A percentile compares a stretch with the other conserved stretches of the same genome.
Conservation (phyloP, 192 early-diverging fungal genomes). For the Coemansia reversa region DNA sequence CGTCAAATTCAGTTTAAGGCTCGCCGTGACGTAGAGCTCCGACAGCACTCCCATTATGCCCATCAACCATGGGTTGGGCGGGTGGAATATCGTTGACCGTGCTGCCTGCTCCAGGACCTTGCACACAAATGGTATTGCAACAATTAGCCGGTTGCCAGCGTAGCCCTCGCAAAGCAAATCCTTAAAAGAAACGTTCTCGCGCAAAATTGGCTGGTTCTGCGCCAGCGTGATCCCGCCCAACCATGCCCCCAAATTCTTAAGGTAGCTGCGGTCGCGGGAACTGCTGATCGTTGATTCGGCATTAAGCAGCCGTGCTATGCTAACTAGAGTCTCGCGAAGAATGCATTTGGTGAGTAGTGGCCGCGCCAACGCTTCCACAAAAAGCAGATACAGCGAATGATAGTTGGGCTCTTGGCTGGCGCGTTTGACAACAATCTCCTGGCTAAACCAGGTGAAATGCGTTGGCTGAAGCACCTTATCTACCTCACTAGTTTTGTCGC, state of each 20-base stretch:
- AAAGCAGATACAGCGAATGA: constrained; percentile 84
- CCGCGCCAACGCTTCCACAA: constrained; percentile 75
- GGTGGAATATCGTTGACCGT: constrained; percentile 84
- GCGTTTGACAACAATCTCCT: constrained; percentile 92
- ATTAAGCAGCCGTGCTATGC: constrained; percentile 86
- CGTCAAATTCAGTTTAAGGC: constrained; percentile 92
- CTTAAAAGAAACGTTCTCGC: constrained; percentile 95
- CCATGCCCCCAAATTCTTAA: constrained; percentile 98
- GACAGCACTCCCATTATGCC: constrained; percentile 87
- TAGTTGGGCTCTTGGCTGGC: constrained; percentile 97
- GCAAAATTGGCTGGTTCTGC: constrained; percentile 92
- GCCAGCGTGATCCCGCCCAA: constrained; percentile 95
- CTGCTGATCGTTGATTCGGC: constrained; percentile 91
- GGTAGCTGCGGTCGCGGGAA: constrained; percentile 79
- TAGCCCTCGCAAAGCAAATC: constrained; percentile 91
- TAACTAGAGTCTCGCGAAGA: constrained; percentile 84
- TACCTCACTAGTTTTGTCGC: constrained; percentile 75
- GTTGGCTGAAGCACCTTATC: constrained; percentile 62
- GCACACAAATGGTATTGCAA: constrained; percentile 98
- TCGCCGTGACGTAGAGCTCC: constrained; percentile 90
- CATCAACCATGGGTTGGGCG: constrained; percentile 98
- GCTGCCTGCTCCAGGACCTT: constrained; percentile 91
- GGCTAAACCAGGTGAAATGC: constrained; percentile 88
- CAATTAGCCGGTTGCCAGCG: constrained; percentile 80
- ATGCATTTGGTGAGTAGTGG: constrained; percentile 71